Conservation (phyloP, 495 filamentous ascomycete species). For the Trichoderma virens region DNA sequence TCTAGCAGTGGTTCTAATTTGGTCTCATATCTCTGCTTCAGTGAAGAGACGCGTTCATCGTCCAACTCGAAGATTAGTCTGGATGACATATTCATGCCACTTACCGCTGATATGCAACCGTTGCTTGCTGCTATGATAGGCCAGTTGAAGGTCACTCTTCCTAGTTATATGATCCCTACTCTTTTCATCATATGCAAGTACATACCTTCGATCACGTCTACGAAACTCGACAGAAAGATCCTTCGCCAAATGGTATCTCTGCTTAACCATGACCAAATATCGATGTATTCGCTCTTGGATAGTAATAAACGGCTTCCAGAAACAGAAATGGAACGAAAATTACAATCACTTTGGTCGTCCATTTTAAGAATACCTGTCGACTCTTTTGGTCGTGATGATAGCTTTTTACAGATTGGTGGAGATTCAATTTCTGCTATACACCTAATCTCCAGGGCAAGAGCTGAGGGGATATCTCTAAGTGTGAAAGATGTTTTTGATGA, state of each 20-base stretch:
- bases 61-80: neutral
- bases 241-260: neutral
- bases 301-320: neutral
- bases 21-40: slow-evolving; percentile 18
- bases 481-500: slow-evolving; percentile 17
- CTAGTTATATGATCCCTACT: slow-evolving; percentile 54
- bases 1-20: slow-evolving; percentile 23
- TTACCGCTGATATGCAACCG: neutral
- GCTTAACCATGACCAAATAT: neutral
- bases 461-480: slow-evolving; percentile 32
- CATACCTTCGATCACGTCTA: slow-evolving; percentile 1
- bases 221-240: neutral
- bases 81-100: neutral
- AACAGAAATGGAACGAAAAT: slow-evolving; percentile 7
- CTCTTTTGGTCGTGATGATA: slow-evolving; percentile 35
- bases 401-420: slow-evolving; percentile 36
- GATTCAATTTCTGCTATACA: slow-evolving; percentile 17
- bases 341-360: slow-evolving; percentile 23
- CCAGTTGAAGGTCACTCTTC: slow-evolving; percentile 82
- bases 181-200: slow-evolving; percentile 27
- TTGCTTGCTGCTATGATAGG: slow-evolving; percentile 74
- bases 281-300: slow-evolving; percentile 24
- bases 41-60: neutral
- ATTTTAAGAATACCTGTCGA: slow-evolving; percentile 27
- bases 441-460: slow-evolving; percentile 28